Evolutionary conservation across 768 basidiomycete species (phyloP).

Genomic region (Suillus americanus): DNA sequence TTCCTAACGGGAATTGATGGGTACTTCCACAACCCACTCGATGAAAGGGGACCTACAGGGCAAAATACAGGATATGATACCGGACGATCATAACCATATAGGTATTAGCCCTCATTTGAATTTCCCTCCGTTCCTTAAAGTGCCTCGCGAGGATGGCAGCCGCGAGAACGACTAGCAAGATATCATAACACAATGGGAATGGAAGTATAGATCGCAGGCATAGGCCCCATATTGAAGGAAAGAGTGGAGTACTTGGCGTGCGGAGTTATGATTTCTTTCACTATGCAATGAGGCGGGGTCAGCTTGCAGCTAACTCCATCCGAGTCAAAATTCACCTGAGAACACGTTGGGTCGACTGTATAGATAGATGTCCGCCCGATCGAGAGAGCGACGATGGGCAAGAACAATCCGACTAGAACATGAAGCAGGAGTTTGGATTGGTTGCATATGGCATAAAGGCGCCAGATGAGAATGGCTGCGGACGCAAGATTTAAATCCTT

Average conservation of each 20-base stretch:
- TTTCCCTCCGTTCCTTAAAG: background rate
- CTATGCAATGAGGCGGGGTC: background rate
- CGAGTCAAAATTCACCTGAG: background rate
- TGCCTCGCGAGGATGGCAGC: background rate
- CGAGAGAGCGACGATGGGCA: background rate
- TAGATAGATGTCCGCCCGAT: background rate
- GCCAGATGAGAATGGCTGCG: constrained; percentile 1
- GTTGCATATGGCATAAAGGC: background rate
- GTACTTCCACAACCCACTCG: background rate
- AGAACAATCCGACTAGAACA: background rate
- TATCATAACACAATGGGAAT: background rate
- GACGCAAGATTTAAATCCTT: background rate
- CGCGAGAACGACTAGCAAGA: background rate
- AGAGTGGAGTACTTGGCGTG: background rate
- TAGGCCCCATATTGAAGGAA: background rate
- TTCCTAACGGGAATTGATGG: background rate
- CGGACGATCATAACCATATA: background rate
- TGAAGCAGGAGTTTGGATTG: background rate
- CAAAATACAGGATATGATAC: background rate
- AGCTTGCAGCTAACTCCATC: background rate
- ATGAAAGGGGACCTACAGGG: background rate
- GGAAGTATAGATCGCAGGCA: background rate
- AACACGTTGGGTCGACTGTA: background rate
- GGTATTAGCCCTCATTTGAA: background rate
- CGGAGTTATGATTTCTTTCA: background rate